Evolutionary conservation across 2,329 filamentous ascomycete species (phyloP), one percentile per base, ranked within the genome.

Genomic region (Chrysosporium keratinophilum): DNA sequence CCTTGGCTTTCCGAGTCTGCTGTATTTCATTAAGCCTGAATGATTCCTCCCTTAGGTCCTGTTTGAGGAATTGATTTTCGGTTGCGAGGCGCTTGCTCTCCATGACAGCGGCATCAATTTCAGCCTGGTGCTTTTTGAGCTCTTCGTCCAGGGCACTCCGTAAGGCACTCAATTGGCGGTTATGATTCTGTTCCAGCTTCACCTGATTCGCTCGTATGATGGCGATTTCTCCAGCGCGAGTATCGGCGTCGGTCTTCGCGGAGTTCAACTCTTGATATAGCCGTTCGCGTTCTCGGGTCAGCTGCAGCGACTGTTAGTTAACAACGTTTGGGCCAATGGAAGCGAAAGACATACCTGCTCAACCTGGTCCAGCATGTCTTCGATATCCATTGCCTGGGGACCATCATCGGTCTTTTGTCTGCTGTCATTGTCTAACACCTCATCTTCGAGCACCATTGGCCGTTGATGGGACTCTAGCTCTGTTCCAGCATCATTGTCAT

Each of bases 201-300:
- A 75, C 72, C 58, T 78, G 74, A 56, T 82, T 82, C 17, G 76
- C 72, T 12, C 81, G 75, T 15, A 84, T 75, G 39, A 82, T 83
- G 37, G 80, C 74, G 40, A 80, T 80, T 63, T 84, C 81, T 33
- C 81, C 81, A 6, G 76, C 68, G 63, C 80, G 81, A 20, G 74
- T 71, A 55, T 72, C 68, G 1, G 73, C 72, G 39, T 71, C 62
- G 11, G 66, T 65, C 58, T 67, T 74, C 17, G 71, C 70, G 14
- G 64, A 63, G 43, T 61, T 59, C 17, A 75, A 57, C 41, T 73
- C 70, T 49, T 67, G 63, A 37, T 64, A 61, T 7, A 74, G 62
- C 49, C 63, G 63, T 53, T 74, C 67, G 48, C 67, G 66, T 58
- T 76, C 71, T 52, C 62, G 64, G 45, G 67, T 62, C 47, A 71